Evolutionary conservation across 805 yeast genomes (phyloP), one percentile per base, ranked within the genome.

Genomic region (Sugiyamaella chiloensis): DNA sequence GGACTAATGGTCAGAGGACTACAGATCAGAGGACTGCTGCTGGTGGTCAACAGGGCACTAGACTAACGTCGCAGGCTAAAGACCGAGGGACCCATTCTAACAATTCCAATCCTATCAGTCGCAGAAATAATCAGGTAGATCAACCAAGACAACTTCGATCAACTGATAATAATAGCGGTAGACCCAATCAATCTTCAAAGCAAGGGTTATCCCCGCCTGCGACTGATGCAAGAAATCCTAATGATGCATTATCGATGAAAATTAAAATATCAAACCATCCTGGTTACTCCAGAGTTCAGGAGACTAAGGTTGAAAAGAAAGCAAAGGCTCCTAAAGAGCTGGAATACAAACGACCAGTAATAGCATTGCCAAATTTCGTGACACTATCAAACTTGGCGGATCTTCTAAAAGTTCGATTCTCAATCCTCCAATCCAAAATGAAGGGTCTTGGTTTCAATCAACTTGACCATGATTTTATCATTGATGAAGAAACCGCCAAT

Each of bases 401-500:
- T 30, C 70, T 86, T 16, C 64, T 93, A 53, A 75, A 78, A 47
- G 78, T 86, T 8, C 77, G 89, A 14, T 76, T 85, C 20, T 78
- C 78, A 20, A 74, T 71, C 11, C 70, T 93, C 3, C 70, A 84
- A 42, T 64, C 65, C 27, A 80, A 79, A 44, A 71, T 91, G 67
- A 68, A 70, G 44, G 76, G 69, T 0, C 70, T 88, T 57, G 98
- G 98, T 0, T 90, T 85, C 61, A 84, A 83, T 49, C 77, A 88
- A 30, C 61, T 70, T 17, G 70, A 72, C 12, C 83, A 84, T 56
- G 86, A 87, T 60, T 85, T 80, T 64, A 86, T 93, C 55, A 66
- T 93, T 24, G 96, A 93, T 54, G 80, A 75, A 50, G 98, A 90
- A 59, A 87, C 87, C 29, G 93, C 96, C 0, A 76, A 83, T 17